Base-by-base conservation (phyloP, 352 stramenopile species). In the Pythium phragmitis region DNA sequence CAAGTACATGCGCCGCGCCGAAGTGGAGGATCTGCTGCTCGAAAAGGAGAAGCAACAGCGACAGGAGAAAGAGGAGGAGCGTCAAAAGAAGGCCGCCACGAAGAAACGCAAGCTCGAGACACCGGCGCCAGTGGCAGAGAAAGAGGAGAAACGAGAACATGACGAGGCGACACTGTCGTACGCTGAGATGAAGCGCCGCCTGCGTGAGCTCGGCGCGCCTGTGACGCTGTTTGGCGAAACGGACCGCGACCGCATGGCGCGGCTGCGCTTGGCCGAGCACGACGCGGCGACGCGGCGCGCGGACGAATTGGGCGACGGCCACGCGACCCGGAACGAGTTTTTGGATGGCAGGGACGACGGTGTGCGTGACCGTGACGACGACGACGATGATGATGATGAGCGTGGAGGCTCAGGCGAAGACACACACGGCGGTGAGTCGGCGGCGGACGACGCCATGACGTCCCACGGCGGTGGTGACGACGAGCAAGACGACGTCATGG, bases 151-250 rank as follows among this genome's bases (percentile, higher is more conserved):
- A 53, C 60, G 68, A 17, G 55, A 76, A 55, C 60, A 69, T 14
- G 55, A 60, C 5, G 52, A 67, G n/a, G 67, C 75, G 37, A 50
- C 79, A 39, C 57, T 96, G 52, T 68, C 85, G 30, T 92, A 75
- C 73, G 52, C 73, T 1, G 87, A 97, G 53, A 77, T 96, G 63
- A 91, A 92, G 60, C 73, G 76, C 36, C 85, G 83, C 14, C 74
- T 98, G 50, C 80, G 92, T 9, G 79, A 89, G 49, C 59, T 96
- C 14, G 84, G 87, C 1, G 55, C 96, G 63, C 88, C 89, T 9
- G 82, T 97, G 45, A 94, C 87, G 45, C 72, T 97, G 4, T 98
- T 98, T 72, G 89, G 88, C 12, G 92, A 98, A 68, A 76, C 60
- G 11, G 65, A 84, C 55, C 61, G 62, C 39, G 71, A 75, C 39